Evolutionary conservation across 306 rosid genomes (phyloP).

Genomic region (Malus asiatica): DNA sequence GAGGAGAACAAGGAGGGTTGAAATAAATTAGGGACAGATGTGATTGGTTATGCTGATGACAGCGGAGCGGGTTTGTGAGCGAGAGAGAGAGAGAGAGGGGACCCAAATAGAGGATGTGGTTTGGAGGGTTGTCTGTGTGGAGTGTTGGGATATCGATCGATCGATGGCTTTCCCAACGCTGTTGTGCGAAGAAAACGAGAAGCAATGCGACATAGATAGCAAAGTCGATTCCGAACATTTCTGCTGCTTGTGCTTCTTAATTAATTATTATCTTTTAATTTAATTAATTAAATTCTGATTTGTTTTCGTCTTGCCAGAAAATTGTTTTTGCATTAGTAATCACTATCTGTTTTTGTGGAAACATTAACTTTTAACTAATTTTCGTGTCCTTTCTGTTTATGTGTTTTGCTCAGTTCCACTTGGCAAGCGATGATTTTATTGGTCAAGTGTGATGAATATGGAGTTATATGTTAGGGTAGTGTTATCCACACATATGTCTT

Average conservation of each 20-base stretch:
- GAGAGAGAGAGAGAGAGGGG: background rate
- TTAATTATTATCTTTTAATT: too few species aligned
- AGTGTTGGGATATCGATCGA: background rate
- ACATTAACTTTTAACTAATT: background rate
- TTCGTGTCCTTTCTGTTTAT: background rate
- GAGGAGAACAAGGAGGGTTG: background rate
- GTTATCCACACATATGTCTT: too few species aligned
- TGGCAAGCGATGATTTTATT: background rate
- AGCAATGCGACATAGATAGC: constrained; percentile 10
- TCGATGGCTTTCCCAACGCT: background rate
- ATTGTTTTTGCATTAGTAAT: background rate
- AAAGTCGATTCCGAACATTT: constrained; percentile 1
- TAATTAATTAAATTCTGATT: background rate
- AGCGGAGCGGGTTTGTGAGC: constrained; percentile 35
- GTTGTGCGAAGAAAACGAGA: constrained; percentile 34
- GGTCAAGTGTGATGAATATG: too few species aligned
- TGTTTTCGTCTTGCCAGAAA: background rate
- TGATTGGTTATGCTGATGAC: constrained; percentile 34
- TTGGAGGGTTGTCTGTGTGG: background rate
- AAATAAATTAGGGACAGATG: constrained; percentile 10
- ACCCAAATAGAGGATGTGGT: background rate
- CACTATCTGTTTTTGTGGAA: background rate
- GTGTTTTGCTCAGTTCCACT: background rate
- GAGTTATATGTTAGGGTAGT: too few species aligned
- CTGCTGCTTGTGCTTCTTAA: too few species aligned